These are phyloP conservation scores for Calocera viscosa DNA, from an alignment of 768 basidiomycete genomes.

Conservation along the genomic window DNA sequence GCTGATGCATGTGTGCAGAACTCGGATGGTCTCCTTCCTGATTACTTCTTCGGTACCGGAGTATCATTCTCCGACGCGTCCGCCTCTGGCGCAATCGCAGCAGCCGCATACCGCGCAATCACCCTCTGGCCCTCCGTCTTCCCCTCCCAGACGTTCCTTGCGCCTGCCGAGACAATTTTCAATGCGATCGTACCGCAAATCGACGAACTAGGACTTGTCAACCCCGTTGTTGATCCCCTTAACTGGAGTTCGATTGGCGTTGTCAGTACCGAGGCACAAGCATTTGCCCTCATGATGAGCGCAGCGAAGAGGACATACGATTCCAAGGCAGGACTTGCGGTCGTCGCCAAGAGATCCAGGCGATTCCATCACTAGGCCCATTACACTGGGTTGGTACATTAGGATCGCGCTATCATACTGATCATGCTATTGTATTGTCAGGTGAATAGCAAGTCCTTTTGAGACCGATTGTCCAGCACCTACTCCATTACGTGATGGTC, in stretches of 20 bases:
- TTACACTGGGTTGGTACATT: not conserved
- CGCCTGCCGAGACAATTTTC: conserved; percentile 25
- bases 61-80: conserved; percentile 29
- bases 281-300: conserved; percentile 25
- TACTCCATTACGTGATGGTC: no score
- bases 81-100: conserved; percentile 24
- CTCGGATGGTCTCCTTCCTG: conserved; percentile 26
- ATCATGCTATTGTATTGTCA: no score
- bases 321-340: conserved; percentile 14
- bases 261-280: conserved; percentile 26
- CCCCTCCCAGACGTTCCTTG: conserved; percentile 25
- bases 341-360: not conserved
- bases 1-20: conserved; percentile 17
- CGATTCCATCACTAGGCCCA: not conserved
- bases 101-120: conserved; percentile 22
- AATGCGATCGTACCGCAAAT: conserved; percentile 25
- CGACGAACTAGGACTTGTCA: conserved; percentile 29
- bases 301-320: conserved; percentile 24
- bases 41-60: conserved; percentile 27
- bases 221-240: conserved; percentile 30
- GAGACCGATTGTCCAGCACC: no score
- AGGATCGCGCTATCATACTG: no score
- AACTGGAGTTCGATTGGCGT: conserved; percentile 24
- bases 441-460: no score
- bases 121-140: conserved; percentile 26